Evolutionary conservation across 1,284 basidiomycete genomes (phyloP).

Genomic region (Cerioporus squamosus): DNA sequence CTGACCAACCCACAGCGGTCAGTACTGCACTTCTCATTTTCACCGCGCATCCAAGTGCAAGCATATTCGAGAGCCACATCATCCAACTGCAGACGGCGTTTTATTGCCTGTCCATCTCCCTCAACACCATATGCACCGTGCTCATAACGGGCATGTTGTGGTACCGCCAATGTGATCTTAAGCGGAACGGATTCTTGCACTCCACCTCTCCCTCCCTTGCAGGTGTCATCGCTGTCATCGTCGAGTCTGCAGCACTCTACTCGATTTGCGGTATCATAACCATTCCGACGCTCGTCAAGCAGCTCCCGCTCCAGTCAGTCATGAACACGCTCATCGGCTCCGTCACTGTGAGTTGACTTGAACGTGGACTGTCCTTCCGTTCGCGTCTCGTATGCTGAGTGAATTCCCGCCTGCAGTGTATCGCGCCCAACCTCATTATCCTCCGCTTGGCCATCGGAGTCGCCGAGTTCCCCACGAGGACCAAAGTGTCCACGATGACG

Average conservation of each 20-base stretch:
- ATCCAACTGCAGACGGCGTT: conserved; percentile 1
- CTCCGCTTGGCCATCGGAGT: background rate
- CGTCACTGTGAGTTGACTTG: background rate
- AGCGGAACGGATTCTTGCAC: background rate
- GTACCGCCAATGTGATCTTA: background rate
- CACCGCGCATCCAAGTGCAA: background rate
- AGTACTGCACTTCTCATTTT: background rate
- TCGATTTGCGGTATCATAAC: background rate
- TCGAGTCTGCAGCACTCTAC: conserved; percentile 5
- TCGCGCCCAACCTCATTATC: conserved; percentile 2
- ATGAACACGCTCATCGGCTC: background rate
- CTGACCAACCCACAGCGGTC: background rate
- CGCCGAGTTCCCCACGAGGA: background rate
- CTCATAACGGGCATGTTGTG: background rate
- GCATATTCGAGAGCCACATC: background rate
- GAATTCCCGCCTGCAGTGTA: background rate
- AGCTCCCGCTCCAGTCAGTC: conserved; percentile 1
- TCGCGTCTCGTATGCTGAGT: background rate
- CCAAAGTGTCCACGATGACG: too few relatives aligned
- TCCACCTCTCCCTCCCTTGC: background rate
- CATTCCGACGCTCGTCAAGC: background rate
- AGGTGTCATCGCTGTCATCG: background rate
- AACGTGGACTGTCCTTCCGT: background rate
- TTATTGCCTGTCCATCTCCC: background rate
- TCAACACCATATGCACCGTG: conserved; percentile 1